phyloP scores from a whole-genome alignment of 148 eudicot species.

The Diospyros lotus region DNA sequence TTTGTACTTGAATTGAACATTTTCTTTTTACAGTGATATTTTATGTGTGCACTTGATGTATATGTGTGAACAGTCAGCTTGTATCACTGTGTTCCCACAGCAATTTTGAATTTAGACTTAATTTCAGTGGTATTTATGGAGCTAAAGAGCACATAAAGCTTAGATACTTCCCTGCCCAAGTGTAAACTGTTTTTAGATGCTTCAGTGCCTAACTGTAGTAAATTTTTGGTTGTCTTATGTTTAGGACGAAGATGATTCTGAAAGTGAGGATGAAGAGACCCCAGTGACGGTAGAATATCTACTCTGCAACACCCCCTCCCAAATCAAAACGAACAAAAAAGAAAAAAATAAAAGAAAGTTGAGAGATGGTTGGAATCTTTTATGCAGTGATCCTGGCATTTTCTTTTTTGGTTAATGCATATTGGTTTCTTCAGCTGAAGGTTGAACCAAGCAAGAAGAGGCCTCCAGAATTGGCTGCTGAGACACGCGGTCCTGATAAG shows the following conservation, averaged over 20 bases:
- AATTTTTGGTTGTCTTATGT: not conserved
- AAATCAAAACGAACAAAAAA: not conserved
- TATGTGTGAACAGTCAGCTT: not conserved
- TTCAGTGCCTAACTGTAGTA: not conserved
- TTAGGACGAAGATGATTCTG: constrained; percentile 35
- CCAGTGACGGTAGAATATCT: constrained; percentile 51
- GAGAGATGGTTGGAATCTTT: not conserved
- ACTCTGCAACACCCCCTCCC: not conserved
- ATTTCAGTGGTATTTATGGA: not conserved
- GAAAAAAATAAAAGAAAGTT: not conserved
- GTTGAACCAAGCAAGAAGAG: constrained; percentile 59
- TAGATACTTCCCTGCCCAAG: not conserved
- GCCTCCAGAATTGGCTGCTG: constrained; percentile 40
- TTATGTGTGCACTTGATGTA: not conserved
- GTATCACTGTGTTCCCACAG: not conserved
- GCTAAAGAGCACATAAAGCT: not conserved
- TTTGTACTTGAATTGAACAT: not conserved
- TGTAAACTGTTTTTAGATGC: not conserved
- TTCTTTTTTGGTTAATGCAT: not conserved
- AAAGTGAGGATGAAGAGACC: constrained; percentile 42
- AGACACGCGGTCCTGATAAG: constrained; percentile 47
- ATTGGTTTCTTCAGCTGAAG: constrained; percentile 23
- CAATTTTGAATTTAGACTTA: constrained; percentile 6
- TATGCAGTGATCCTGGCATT: not conserved
- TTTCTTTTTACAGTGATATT: not conserved